Base-by-base conservation (phyloP, 495 filamentous ascomycete species). In the Chaetomidium leptoderma region DNA sequence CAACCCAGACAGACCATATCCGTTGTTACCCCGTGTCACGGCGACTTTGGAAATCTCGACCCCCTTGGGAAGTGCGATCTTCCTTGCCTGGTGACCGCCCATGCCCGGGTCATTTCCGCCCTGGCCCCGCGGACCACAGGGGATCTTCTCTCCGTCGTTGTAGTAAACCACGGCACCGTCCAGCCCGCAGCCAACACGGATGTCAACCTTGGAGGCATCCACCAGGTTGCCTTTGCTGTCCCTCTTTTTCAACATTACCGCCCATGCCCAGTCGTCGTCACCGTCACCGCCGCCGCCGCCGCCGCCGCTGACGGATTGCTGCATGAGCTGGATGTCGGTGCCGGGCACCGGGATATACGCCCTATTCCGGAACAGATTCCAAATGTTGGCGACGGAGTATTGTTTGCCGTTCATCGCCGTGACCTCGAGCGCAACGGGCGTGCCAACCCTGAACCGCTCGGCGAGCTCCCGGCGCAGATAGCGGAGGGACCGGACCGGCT, bases 161-260 rank as follows among this genome's bases (percentile, higher is more conserved):
- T 72, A 77, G 43, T 73, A 58, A 4, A 76, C 72, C 10, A 68
- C 59, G 0, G 71, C 70, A 19, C 72, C 72, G 44, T 76, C 72
- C 57, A 75, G 67, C 8, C 49, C 57, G 24, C 61, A 64, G 6
- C 74, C 72, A 0, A 76, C 70, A 8, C 70, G 65, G 13, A 76
- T 46, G 55, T 74, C 72, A 51, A 77, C 68, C 17, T 63, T 65
- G 3, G 55, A 61, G 0, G 70, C 72, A 10, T 58, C 61, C 14
- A 66, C 64, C 14, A 67, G 35, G 27, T 55, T 57, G 14, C 72
- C 70, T 44, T 68, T 55, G 4, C 16, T 13, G 24, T 63, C 61
- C 19, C 61, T 61, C 58, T 68, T 64, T 36, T 65, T 66, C 11
- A 74, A 58, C 56, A 74, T 60, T 11, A 70, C 65, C 1, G 53